phyloP scores from a whole-genome alignment of 805 yeast genomes.

The Pichia kluyveri region DNA sequence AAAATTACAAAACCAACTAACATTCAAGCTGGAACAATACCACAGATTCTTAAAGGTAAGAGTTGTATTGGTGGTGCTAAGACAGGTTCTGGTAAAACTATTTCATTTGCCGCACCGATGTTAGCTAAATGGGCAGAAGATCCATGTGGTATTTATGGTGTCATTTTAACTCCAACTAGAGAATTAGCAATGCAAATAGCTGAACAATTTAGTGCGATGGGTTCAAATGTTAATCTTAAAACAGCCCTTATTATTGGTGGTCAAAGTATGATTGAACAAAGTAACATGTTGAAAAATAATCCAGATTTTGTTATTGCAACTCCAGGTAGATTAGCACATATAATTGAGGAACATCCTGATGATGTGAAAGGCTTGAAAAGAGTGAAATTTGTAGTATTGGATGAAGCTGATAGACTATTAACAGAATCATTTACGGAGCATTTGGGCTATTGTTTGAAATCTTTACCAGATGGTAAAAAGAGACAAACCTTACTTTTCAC shows the following conservation, averaged over 20 bases:
- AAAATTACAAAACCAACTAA: slow-evolving; percentile 74
- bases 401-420: slow-evolving; percentile 91
- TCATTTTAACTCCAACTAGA: slow-evolving; percentile 84
- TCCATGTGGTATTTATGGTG: slow-evolving; percentile 86
- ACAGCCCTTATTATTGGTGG: slow-evolving; percentile 91
- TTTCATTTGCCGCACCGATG: slow-evolving; percentile 98
- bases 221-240: slow-evolving; percentile 78
- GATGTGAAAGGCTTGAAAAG: slow-evolving; percentile 71
- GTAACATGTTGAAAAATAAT: slow-evolving; percentile 65
- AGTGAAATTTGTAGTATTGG: slow-evolving; percentile 75
- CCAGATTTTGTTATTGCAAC: slow-evolving; percentile 97
- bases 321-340: slow-evolving; percentile 93
- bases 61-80: slow-evolving; percentile 98
- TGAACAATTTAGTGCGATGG: slow-evolving; percentile 90
- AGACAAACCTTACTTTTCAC: slow-evolving; percentile 90
- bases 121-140: slow-evolving; percentile 89
- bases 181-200: slow-evolving; percentile 95
- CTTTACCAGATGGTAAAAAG: slow-evolving; percentile 58
- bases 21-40: slow-evolving; percentile 85
- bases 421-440: slow-evolving; percentile 79
- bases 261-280: slow-evolving; percentile 84
- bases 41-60: slow-evolving; percentile 69
- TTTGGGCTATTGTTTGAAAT: slow-evolving; percentile 59
- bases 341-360: slow-evolving; percentile 81
- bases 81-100: slow-evolving; percentile 96